Evolutionary conservation across 75 land plant genomes (phyloP), one percentile per base, ranked within the genome.

Genomic region (Pinus tabuliformis): DNA sequence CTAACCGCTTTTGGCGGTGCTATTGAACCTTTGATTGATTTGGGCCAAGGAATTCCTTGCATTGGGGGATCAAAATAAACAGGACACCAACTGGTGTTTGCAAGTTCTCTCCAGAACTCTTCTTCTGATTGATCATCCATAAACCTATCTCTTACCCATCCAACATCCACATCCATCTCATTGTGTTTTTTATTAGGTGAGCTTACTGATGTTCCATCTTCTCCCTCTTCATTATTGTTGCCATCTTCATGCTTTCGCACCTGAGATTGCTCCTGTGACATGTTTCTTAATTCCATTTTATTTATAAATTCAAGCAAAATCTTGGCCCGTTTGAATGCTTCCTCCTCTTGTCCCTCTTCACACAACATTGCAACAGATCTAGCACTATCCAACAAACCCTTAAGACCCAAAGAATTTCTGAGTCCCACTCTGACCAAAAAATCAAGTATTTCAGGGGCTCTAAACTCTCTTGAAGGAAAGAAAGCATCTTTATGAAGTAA

Each of bases 11-110:
- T 85, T 15, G 99, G 99, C 59, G 92, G 58, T 14, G 95, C 92
- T 22, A 94, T 74, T 22, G 65, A 77, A 72, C 68, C 37, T 49
- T 52, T 64, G 57, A 71, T 58, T 62, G 81, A 80, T 70, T 59
- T 76, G 57, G 82, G 81, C 99, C 99, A 96, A 68, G 99, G 99
- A 33, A 96, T 85, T 66, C 80, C 88, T 56, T 75, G 24, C 11
- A 82, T 3, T 58, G 90, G 95, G 33, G 99, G 75, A 37, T 82
- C 78, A 70, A 75, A 65, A 80, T 59, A 84, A 64, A 91, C 86
- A 65, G 99, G 99, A 82, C 99, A 96, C 99, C 99, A 96, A 62
- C 72, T 61, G 22, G 94, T 90, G 42, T 78, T 65, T 59, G 63
- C 72, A 65, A 96, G 77, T 62, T 92, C 85, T 72, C 82, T 74